Evolutionary conservation across 176 grass and related monocot species (phyloP).

Genomic region (Pharus latifolius): DNA sequence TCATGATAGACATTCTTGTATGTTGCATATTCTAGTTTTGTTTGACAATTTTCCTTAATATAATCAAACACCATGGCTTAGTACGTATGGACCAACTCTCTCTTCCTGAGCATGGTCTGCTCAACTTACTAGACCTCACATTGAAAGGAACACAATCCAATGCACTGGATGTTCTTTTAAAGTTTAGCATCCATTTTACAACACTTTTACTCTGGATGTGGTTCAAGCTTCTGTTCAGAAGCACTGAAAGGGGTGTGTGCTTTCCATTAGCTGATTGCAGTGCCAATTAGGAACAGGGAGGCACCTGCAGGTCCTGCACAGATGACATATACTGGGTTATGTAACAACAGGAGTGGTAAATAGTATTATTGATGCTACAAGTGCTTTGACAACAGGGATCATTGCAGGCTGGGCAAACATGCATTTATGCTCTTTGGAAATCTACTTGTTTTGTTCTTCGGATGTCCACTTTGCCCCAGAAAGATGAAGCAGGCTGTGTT

Average conservation of each 20-base stretch:
- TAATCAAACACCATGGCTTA: background rate
- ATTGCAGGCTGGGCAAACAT: background rate
- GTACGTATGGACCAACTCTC: background rate
- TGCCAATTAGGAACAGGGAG: background rate
- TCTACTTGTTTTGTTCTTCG: background rate
- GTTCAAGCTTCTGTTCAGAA: background rate
- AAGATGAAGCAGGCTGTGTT: background rate
- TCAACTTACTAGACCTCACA: background rate
- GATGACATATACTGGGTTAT: background rate
- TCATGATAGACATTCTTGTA: background rate
- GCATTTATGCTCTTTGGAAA: background rate
- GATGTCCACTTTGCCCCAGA: background rate
- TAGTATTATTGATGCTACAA: background rate
- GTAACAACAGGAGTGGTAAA: background rate
- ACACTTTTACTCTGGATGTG: background rate
- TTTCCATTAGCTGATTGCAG: background rate
- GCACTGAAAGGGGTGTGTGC: background rate
- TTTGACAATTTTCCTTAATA: background rate
- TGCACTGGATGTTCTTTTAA: background rate
- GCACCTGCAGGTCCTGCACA: background rate
- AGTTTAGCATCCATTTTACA: background rate
- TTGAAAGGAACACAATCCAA: background rate
- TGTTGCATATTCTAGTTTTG: background rate
- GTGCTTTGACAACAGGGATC: background rate
- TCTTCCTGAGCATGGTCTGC: background rate